These are phyloP conservation scores for Sonneratia caseolaris DNA, from an alignment of 345 rosid genomes.

Conservation along the genomic window DNA sequence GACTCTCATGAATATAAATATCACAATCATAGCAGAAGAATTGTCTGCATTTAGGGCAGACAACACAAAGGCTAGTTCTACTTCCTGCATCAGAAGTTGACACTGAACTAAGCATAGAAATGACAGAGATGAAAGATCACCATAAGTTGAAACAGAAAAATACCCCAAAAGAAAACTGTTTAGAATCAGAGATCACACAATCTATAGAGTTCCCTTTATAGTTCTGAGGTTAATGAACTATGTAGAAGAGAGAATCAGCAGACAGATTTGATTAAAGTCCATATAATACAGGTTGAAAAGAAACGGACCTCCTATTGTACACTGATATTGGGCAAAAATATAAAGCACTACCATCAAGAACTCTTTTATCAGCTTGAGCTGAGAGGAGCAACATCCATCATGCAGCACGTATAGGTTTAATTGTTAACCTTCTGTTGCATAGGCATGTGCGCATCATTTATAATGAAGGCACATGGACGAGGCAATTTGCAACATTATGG, in stretches of 20 bases:
- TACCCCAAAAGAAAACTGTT: too few species aligned
- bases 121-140: background rate
- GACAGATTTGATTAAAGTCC: too few species aligned
- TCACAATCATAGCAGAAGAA: constrained; percentile 86
- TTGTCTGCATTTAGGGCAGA: constrained; percentile 62
- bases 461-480: background rate
- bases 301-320: background rate
- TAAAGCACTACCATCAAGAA: background rate
- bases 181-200: too few species aligned
- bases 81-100: constrained; percentile 34
- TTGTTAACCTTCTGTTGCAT: background rate
- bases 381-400: background rate
- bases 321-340: background rate
- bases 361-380: too few species aligned
- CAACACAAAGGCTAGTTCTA: constrained; percentile 39
- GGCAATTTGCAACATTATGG: background rate
- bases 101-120: background rate
- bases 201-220: too few species aligned
- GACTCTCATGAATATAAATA: constrained; percentile 83
- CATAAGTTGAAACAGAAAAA: too few species aligned
- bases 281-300: too few species aligned
- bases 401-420: background rate
- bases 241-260: too few species aligned
- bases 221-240: too few species aligned
- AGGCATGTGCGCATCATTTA: background rate